Base-by-base conservation (phyloP, 768 basidiomycete genomes). In the Myochromella boudieri region DNA sequence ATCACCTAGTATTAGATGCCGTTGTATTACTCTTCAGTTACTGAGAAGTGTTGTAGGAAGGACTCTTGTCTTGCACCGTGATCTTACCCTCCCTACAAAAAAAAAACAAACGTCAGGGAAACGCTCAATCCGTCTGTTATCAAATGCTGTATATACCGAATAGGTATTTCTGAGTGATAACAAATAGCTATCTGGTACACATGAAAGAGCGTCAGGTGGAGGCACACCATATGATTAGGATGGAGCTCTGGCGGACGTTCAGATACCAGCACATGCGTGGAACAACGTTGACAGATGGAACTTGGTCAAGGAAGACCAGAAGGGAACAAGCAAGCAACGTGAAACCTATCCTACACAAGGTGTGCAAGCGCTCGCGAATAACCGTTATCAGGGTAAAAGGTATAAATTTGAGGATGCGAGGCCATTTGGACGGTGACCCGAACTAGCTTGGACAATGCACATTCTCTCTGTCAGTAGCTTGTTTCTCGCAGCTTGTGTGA, bases 401-500 rank as follows among this genome's bases (percentile, higher is more conserved):
- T n/a, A n/a, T n/a, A n/a, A n/a, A n/a, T n/a, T n/a, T n/a, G n/a
- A n/a, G n/a, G n/a, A n/a, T n/a, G n/a, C n/a, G n/a, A n/a, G n/a
- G n/a, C n/a, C 12, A 27, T n/a, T 11, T 14, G 26, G 26, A 14
- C 37, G 9, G 27, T 22, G 36, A 37, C 12, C 9, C n/a, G 17
- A 14, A 10, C 44, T 15, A 27, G n/a, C 22, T 27, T 28, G 4
- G 37, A 45, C 24, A 6, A 47, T 47, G 46, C 39, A 20, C 39
- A 15, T 38, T 26, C n/a, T 24, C 38, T 25, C 17, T 41, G 29
- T 38, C 39, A 27, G 38, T 32, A 34, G 29, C 15, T 17, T 46
- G 12, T 12, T 49, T 31, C 24, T 58, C 36, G 22, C 44, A 11
- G 44, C 46, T 31, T 44, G 42, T n/a, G 37, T 55, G n/a, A 28